Percentiles rank a stretch among this genome's conserved stretches.
These are phyloP conservation scores for Aspergillus sp. DNA, from an alignment of 2,329 filamentous ascomycete genomes.

Conservation along the genomic window DNA sequence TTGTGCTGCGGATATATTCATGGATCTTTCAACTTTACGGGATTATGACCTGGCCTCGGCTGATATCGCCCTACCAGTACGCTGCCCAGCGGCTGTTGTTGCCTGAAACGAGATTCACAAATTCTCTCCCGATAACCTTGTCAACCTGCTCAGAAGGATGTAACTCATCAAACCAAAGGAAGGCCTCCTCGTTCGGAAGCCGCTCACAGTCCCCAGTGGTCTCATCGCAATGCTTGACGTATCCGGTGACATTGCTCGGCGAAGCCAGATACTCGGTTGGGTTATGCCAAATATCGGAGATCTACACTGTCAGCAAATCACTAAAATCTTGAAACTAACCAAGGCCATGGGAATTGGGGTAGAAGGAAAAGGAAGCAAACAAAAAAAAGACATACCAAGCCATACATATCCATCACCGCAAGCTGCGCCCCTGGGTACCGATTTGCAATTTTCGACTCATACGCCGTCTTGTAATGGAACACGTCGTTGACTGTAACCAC, in stretches of 20 bases:
- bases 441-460: conserved; percentile 42
- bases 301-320: conserved; percentile 7
- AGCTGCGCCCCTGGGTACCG: conserved; percentile 58
- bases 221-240: conserved; percentile 55
- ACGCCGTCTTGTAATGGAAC: conserved; percentile 53
- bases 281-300: conserved; percentile 61
- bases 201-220: conserved; percentile 28
- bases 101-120: conserved; percentile 56
- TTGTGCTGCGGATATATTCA: background rate
- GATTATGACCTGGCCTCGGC: background rate
- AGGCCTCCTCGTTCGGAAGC: conserved; percentile 54
- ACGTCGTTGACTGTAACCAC: conserved; percentile 53
- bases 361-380: background rate
- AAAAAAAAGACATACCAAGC: conserved; percentile 44
- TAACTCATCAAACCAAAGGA: conserved; percentile 72
- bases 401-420: conserved; percentile 67
- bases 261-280: conserved; percentile 61
- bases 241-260: conserved; percentile 63
- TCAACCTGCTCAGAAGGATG: conserved; percentile 69
- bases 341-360: background rate
- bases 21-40: background rate
- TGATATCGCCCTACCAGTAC: conserved; percentile 22
- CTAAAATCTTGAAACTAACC: background rate
- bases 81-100: conserved; percentile 28
- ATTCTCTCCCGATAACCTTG: conserved; percentile 57